Base-by-base conservation (phyloP, 306 rosid genomes). In the Senna tora region DNA sequence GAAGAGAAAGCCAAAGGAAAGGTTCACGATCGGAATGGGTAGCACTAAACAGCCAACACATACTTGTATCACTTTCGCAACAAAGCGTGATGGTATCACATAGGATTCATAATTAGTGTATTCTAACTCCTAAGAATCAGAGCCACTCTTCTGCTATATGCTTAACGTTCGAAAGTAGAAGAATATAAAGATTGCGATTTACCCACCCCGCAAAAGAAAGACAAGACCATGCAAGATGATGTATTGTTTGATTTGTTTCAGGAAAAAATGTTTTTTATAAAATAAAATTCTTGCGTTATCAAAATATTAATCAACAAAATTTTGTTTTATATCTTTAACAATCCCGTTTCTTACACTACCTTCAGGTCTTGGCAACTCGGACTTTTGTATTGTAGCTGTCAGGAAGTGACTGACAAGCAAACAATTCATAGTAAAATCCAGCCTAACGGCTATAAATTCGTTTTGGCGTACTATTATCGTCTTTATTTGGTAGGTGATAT, bases 401-500 rank as follows among this genome's bases (percentile, higher is more conserved):
- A 50, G 60, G 22, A 68, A 52, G 16, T 30, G 7, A 63, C 43
- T 36, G 14, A 46, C 47, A 49, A 7, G 4, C 21, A 22, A 5
- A 45, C 73, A 52, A 34, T 36, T 53, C 74, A 69, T 69, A 34
- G 34, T 14, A 52, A 34, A 68, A 22, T 32, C 6, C 10, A 5
- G 39, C 51, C 50, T 8, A 52, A 52, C 63, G 63, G 51, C 58
- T 51, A 51, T 6, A 32, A 33, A 59, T 49, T 51, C 57, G 45
- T 68, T 68, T 50, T 32, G 36, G 25, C 30, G n/a, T n/a, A n/a
- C n/a, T n/a, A n/a, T 25, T 25, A 25, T 25, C n/a, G n/a, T n/a
- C n/a, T n/a, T n/a, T 25, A 25, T 25, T 25, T 25, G 30, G 30
- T 25, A 25, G 30, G 2, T 25, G 30, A 25, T n/a, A n/a, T n/a